Evolutionary conservation across 352 stramenopile species (phyloP), one percentile per base, ranked within the genome.

Genomic region (Pythium utonaiense): DNA sequence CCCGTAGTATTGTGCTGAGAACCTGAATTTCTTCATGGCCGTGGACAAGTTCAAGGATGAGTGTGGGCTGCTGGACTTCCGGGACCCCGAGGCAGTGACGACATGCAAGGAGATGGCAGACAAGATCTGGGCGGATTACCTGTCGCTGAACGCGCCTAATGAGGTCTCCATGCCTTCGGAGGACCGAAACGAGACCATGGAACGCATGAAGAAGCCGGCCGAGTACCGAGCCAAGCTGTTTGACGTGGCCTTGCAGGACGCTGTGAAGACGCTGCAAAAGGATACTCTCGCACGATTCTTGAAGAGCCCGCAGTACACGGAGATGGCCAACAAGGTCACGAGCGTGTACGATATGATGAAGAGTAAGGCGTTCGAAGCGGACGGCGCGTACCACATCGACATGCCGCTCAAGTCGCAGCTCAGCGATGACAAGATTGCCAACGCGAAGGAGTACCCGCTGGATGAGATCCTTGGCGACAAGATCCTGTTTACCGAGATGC

Each of bases 1-100:
- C n/a, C n/a, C n/a, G n/a, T 57, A 91, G 82, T 91, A 89, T 49
- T 91, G 82, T 38, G 84, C 84, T 6, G 82, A 91, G 70, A 91
- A 93, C 70, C 66, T 93, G 19, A 91, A 91, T 50, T 90, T 93
- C 67, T 90, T 93, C 69, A 91, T 93, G 84, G 84, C 84, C 3
- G 84, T 91, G 1, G 84, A 91, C 67, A 91, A 91, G 54, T 91
- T 91, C 70, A 91, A 93, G 57, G 83, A 93, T 53, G 77, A 88
- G 60, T 90, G 81, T 50, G 75, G 74, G 7, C 70, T 93, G 24
- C 68, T 91, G 22, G 80, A 91, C 59, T 91, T 93, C 62, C 75
- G 82, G 59, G 83, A 91, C 64, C 71, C 75, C n/a, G 81, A 91
- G 64, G 83, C 80, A 7, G 74, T 89, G 48, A 80, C 78, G 60